Evolutionary conservation across 202 grass and related monocot genomes (phyloP).

Genomic region (Dendrocalamus latiflorus): DNA sequence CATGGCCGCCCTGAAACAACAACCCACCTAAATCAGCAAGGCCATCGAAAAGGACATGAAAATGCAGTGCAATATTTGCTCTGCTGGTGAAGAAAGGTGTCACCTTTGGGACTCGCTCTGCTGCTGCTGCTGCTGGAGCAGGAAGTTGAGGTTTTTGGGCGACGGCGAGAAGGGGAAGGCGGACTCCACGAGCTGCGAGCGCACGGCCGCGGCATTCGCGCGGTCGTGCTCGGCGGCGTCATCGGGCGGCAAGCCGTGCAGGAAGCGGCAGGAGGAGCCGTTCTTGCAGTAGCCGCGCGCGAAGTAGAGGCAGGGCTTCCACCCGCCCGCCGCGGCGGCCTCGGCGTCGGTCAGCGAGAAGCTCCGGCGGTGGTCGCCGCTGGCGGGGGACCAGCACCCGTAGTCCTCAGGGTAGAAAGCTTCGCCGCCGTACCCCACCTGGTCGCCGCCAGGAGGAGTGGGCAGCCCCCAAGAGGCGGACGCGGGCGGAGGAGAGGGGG

Average conservation of each 20-base stretch:
- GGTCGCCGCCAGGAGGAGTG: background rate
- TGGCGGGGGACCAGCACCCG: slow-evolving; percentile 19
- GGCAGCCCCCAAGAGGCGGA: slow-evolving; percentile 9
- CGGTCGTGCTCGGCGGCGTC: slow-evolving; percentile 41
- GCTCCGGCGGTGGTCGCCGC: slow-evolving; percentile 26
- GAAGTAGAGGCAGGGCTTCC: slow-evolving; percentile 76
- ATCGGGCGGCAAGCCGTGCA: slow-evolving; percentile 47
- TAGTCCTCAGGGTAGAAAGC: slow-evolving; percentile 27
- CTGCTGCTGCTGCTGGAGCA: slow-evolving; percentile 43
- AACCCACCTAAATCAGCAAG: background rate
- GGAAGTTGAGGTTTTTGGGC: slow-evolving; percentile 32
- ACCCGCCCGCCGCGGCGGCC: slow-evolving; percentile 20
- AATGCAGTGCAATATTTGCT: background rate
- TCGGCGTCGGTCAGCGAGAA: slow-evolving; percentile 27
- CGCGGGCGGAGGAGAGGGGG: background rate
- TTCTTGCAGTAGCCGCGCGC: slow-evolving; percentile 70
- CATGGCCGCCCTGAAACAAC: slow-evolving; percentile 28
- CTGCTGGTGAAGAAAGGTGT: background rate
- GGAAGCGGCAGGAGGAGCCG: slow-evolving; percentile 58
- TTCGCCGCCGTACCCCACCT: slow-evolving; percentile 19
- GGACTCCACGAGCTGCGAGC: slow-evolving; percentile 45
- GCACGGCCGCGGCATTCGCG: slow-evolving; percentile 30
- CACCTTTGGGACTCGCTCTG: slow-evolving; percentile 61
- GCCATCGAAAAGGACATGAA: background rate
- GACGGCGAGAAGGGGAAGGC: slow-evolving; percentile 60